Evolutionary conservation across 495 filamentous ascomycete species (phyloP).

Genomic region (Podospora didyma): DNA sequence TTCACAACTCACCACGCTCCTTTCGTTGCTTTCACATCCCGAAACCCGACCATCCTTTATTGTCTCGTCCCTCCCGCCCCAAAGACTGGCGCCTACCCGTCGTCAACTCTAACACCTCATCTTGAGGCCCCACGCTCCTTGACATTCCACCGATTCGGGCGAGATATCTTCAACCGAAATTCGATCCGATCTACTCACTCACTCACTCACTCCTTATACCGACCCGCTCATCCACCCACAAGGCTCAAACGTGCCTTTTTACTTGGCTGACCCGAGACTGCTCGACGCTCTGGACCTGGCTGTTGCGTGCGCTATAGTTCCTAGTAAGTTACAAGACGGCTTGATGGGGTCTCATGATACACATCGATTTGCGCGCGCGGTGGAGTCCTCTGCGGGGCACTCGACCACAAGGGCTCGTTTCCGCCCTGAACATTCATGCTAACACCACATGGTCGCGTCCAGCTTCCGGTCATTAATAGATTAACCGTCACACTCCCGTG

Average conservation of each 20-base stretch:
- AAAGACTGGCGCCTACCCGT: background rate
- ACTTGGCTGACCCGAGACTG: conserved; percentile 9
- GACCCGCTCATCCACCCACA: background rate
- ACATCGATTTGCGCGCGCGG: conserved; percentile 11
- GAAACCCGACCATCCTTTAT: conserved; percentile 20
- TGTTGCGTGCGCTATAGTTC: conserved; percentile 30
- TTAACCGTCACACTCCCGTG: conserved; percentile 28
- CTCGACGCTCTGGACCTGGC: conserved; percentile 17
- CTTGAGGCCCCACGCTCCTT: conserved; percentile 25
- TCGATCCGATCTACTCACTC: conserved; percentile 9
- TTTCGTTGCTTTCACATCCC: conserved; percentile 25
- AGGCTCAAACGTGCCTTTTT: background rate
- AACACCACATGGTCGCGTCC: conserved; percentile 21
- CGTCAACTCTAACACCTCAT: conserved; percentile 7
- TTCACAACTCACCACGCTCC: conserved; percentile 42
- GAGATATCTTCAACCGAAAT: conserved; percentile 9
- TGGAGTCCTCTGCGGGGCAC: conserved; percentile 20
- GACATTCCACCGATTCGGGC: conserved; percentile 12
- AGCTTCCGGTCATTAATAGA: conserved; percentile 34
- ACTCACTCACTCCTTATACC: background rate
- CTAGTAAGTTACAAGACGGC: conserved; percentile 36
- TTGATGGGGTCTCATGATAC: conserved; percentile 24
- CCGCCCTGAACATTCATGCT: conserved; percentile 31
- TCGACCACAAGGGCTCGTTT: conserved; percentile 19
- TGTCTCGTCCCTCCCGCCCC: background rate